These are phyloP conservation scores for Leccinum olivaceopallidum DNA, from an alignment of 768 basidiomycete genomes.

Conservation along the genomic window DNA sequence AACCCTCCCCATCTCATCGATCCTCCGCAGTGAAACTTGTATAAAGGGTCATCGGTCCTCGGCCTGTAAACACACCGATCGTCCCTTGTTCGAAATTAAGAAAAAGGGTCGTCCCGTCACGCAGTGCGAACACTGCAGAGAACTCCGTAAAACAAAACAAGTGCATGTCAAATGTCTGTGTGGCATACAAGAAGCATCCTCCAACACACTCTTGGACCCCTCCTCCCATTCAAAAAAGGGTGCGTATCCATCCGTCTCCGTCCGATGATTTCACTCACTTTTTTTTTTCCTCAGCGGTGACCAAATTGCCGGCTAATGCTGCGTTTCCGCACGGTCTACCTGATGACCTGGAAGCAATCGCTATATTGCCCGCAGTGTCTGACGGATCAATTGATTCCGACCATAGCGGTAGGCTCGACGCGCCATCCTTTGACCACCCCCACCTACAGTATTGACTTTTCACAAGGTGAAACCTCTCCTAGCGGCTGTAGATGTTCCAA, in stretches of 20 bases:
- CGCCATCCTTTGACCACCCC: slow-evolving; percentile 41
- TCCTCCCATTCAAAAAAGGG: slow-evolving; percentile 59
- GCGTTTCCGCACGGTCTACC: slow-evolving; percentile 82
- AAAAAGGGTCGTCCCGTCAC: slow-evolving; percentile 61
- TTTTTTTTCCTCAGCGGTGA: slow-evolving; percentile 43
- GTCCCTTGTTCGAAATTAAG: slow-evolving; percentile 81
- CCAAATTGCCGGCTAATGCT: slow-evolving; percentile 66
- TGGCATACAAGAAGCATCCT: slow-evolving; percentile 37
- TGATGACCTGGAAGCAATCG: slow-evolving; percentile 59
- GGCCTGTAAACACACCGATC: slow-evolving; percentile 83
- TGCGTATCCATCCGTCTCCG: slow-evolving; percentile 36
- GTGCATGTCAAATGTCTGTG: slow-evolving; percentile 46
- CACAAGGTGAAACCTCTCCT: slow-evolving; percentile 45
- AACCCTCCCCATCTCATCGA: slow-evolving; percentile 8
- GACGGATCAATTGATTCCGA: slow-evolving; percentile 64
- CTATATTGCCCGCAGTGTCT: slow-evolving; percentile 35
- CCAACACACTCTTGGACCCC: slow-evolving; percentile 23
- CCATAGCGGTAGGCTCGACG: slow-evolving; percentile 61
- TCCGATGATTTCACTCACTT: slow-evolving; percentile 27
- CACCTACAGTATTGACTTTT: slow-evolving; percentile 46
- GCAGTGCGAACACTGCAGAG: slow-evolving; percentile 53
- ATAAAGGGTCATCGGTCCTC: slow-evolving; percentile 94
- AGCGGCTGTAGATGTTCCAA: slow-evolving; percentile 48
- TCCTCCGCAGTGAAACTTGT: slow-evolving; percentile 73
- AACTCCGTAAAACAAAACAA: slow-evolving; percentile 46